These are phyloP conservation scores for Rhodocollybia butyracea DNA, from an alignment of 768 basidiomycete species.

Conservation along the genomic window DNA sequence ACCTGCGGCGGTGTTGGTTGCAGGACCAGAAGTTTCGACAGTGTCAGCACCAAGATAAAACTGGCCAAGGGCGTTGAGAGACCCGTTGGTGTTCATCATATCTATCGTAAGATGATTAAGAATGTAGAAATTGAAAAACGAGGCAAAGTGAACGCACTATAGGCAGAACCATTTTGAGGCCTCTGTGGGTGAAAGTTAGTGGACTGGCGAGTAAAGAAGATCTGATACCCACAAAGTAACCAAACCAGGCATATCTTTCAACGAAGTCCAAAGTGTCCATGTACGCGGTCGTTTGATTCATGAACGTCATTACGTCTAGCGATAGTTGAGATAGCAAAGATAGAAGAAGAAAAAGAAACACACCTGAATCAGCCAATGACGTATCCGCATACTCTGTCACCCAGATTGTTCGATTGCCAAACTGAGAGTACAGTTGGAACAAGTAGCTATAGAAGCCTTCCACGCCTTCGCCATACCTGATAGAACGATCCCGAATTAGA, in stretches of 20 bases:
- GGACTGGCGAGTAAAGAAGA: constrained; percentile 3
- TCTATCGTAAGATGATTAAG: constrained; percentile 25
- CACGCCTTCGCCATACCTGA: constrained; percentile 60
- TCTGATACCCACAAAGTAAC: constrained; percentile 36
- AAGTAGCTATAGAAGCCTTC: constrained; percentile 55
- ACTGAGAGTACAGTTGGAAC: constrained; percentile 48
- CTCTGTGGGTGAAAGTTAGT: constrained; percentile 27
- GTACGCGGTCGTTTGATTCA: constrained; percentile 55
- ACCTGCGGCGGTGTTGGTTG: constrained; percentile 6
- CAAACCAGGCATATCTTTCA: constrained; percentile 68
- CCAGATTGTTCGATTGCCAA: constrained; percentile 53
- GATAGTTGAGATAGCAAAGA: neutral
- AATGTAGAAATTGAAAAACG: neutral
- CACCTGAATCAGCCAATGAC: constrained; percentile 40
- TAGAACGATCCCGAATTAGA: constrained; percentile 17
- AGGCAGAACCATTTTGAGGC: constrained; percentile 33
- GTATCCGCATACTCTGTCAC: constrained; percentile 64
- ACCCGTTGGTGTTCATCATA: constrained; percentile 40
- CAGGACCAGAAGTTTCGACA: constrained; percentile 18
- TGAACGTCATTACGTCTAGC: constrained; percentile 46
- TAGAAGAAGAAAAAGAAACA: constrained; percentile 1
- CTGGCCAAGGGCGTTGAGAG: constrained; percentile 42
- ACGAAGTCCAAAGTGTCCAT: constrained; percentile 55
- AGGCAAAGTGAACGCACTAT: constrained; percentile 31
- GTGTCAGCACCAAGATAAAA: constrained; percentile 45